Evolutionary conservation across 345 rosid genomes (phyloP), one percentile per base, ranked within the genome.

Genomic region (Hibiscus syriacus): DNA sequence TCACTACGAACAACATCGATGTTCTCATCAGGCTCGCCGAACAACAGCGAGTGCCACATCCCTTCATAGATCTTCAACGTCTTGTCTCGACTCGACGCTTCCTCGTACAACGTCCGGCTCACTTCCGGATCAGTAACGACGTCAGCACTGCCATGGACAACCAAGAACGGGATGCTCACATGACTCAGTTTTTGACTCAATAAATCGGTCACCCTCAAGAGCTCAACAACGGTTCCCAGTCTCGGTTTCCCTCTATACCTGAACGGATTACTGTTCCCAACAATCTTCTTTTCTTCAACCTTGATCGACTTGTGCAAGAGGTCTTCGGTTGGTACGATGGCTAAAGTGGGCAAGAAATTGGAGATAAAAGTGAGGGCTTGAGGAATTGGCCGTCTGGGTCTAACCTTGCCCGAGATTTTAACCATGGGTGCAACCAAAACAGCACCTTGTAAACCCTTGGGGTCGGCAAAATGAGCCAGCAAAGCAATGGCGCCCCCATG

Each of bases 21-120:
- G 55, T 88, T 88, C 38, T 92, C 90, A 29, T 86, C 97, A 0
- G 90, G 80, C 61, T 92, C 98, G 32, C 98, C 97, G 19, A 88
- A 92, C 85, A 88, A 53, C 84, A 92, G 68, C 1, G 98, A 92
- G 74, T 92, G 97, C 88, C 89, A 55, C 98, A 92, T 90, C 23
- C 57, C 57, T 53, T 53, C 57, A 53, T 53, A 53, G 30, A 53
- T 55, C 36, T 27, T 55, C 20, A 60, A 17, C 6, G 27, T 60
- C 65, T 60, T 60, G 68, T 48, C 68, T 14, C 5, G 39, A 12
- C 68, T 65, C 0, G 54, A 3, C 2, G 68, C 68, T 49, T 65
- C 56, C 25, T 48, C 0, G 55, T 65, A 65, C 26, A 65, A 49
- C 1, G 54, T 2, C 25, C 68, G 10, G 11, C 68, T 65, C 68